Conservation (phyloP, 495 filamentous ascomycete genomes). For the Penicillium canariense region DNA sequence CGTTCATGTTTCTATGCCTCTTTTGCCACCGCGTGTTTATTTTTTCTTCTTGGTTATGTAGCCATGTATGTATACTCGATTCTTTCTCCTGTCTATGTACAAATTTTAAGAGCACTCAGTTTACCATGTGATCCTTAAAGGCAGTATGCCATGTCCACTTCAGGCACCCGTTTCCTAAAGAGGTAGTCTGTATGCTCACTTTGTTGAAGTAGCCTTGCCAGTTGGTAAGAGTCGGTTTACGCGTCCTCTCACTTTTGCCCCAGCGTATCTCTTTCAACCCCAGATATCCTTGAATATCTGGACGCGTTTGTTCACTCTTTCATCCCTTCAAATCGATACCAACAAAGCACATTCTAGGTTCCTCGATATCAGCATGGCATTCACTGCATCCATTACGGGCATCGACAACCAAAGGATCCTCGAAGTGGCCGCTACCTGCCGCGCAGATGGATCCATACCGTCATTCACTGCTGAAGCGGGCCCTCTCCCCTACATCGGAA, state of each 20-base stretch:
- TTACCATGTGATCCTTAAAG: too few species aligned
- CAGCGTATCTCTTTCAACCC: too few species aligned
- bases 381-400: neutral
- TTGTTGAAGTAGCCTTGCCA: too few species aligned
- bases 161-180: too few species aligned
- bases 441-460: neutral
- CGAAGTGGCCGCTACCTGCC: neutral
- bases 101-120: neutral
- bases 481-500: neutral
- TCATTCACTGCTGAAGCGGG: neutral
- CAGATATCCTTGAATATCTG: too few species aligned
- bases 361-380: neutral
- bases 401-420: neutral
- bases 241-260: too few species aligned
- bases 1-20: neutral
- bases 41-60: neutral
- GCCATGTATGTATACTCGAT: conserved; percentile 4
- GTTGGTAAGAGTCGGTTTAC: too few species aligned
- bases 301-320: too few species aligned
- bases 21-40: neutral
- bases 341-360: too few species aligned
- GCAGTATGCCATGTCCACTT: too few species aligned
- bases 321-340: too few species aligned
- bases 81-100: neutral
- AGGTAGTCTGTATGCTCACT: too few species aligned